Percentiles rank a stretch among this genome's conserved stretches.
These are phyloP conservation scores for Thermochaetoides dissita DNA, from an alignment of 2,329 filamentous ascomycete species.

Conservation along the genomic window DNA sequence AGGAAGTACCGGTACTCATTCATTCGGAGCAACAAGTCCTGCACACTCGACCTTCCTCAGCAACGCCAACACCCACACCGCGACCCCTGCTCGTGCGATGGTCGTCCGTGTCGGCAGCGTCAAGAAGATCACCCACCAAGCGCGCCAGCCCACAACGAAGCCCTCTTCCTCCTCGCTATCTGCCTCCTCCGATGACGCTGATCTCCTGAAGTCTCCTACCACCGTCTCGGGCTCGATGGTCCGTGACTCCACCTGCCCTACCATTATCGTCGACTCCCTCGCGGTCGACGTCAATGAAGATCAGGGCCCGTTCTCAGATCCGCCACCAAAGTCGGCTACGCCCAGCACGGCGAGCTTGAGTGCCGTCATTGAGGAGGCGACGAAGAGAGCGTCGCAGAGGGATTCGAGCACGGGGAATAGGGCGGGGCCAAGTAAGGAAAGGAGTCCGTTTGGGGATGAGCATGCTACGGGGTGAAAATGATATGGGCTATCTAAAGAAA, in stretches of 20 bases:
- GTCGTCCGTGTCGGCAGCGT: conserved; percentile 44
- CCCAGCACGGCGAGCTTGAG: conserved; percentile 35
- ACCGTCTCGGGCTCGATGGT: conserved; percentile 11
- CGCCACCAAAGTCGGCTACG: conserved; percentile 22
- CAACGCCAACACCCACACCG: conserved; percentile 44
- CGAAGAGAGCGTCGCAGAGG: conserved; percentile 25
- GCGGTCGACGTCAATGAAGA: conserved; percentile 21
- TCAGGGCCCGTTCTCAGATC: conserved; percentile 47
- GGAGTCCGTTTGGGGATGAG: conserved; percentile 44
- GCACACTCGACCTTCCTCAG: conserved; percentile 55
- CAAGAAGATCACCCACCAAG: conserved; percentile 25
- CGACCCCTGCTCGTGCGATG: conserved; percentile 42
- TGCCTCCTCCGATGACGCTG: too few relatives aligned
- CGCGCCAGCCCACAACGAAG: too few relatives aligned
- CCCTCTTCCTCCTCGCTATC: too few relatives aligned
- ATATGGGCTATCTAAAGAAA: too few relatives aligned
- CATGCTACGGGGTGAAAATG: conserved; percentile 29
- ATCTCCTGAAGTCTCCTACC: neutral
- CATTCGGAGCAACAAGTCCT: too few relatives aligned
- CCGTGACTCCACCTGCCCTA: conserved; percentile 31
- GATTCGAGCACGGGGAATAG: conserved; percentile 19
- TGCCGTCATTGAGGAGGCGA: conserved; percentile 41
- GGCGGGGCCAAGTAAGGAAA: conserved; percentile 16
- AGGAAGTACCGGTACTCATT: too few relatives aligned
- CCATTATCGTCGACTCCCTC: conserved; percentile 37